Evolutionary conservation across 345 rosid species (phyloP).

Genomic region (Eucalyptus fibrosa): DNA sequence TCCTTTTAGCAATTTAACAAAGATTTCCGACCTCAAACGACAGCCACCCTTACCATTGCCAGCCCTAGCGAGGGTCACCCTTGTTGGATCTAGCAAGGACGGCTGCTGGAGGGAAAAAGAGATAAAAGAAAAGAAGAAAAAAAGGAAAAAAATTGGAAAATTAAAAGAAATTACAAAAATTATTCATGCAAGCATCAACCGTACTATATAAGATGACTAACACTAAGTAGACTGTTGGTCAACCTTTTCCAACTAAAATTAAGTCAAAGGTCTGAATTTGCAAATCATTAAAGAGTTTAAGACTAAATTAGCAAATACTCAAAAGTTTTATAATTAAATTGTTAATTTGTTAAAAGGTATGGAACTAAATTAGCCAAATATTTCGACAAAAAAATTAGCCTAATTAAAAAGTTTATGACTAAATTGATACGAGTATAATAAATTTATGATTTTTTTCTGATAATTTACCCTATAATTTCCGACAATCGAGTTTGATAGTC

Average conservation of each 20-base stretch:
- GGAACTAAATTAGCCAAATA: background rate
- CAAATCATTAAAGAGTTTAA: background rate
- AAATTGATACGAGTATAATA: background rate
- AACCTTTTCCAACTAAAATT: too few relatives aligned
- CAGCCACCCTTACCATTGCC: too few relatives aligned
- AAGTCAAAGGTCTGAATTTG: too few relatives aligned
- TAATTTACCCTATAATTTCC: background rate
- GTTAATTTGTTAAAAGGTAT: too few relatives aligned
- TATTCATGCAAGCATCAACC: fast-evolving
- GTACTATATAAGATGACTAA: too few relatives aligned
- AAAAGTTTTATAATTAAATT: background rate
- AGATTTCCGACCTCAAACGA: fast-evolving
- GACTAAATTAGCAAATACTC: background rate
- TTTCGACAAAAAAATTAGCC: too few relatives aligned
- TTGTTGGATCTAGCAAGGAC: fast-evolving
- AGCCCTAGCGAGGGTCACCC: too few relatives aligned
- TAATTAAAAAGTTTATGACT: too few relatives aligned
- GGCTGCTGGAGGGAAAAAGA: too few relatives aligned
- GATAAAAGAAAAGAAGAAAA: too few relatives aligned
- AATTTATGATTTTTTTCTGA: fast-evolving
- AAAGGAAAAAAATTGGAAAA: too few relatives aligned
- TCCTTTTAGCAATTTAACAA: too few relatives aligned
- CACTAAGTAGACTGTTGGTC: fast-evolving
- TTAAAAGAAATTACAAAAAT: background rate
- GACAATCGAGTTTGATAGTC: background rate